phyloP scores from a whole-genome alignment of 2,329 filamentous ascomycete genomes.

The Cercospora sp. region DNA sequence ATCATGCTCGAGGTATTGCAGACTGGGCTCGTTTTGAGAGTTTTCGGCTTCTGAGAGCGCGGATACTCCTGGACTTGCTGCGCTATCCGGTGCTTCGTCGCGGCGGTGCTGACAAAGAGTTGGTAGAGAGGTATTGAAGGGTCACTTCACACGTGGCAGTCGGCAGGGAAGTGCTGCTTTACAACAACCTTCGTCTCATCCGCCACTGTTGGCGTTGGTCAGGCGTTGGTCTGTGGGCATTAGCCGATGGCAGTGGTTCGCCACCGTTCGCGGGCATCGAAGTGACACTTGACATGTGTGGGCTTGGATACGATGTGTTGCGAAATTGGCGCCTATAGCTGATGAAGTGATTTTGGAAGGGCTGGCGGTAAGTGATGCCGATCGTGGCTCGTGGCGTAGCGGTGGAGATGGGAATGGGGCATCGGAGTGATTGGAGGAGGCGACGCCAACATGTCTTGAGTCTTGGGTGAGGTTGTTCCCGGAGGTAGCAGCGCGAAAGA shows the following conservation, averaged over 20 bases:
- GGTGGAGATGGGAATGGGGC: background rate
- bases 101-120: background rate
- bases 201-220: background rate
- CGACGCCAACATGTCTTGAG: background rate
- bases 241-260: background rate
- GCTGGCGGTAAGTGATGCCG: background rate
- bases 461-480: background rate
- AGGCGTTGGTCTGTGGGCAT: background rate
- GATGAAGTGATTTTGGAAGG: background rate
- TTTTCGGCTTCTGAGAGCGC: too few relatives aligned
- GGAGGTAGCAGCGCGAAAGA: background rate
- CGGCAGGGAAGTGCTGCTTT: background rate
- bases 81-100: background rate
- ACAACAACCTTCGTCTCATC: background rate
- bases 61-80: background rate
- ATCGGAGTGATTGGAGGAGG: background rate
- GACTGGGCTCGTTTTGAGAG: too few relatives aligned
- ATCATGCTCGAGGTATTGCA: background rate
- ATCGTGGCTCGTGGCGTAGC: background rate
- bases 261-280: background rate
- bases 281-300: background rate
- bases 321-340: conserved; percentile 11
- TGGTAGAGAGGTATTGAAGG: background rate
- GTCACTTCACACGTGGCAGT: background rate
- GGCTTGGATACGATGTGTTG: conserved; percentile 14